A percentile compares a stretch with the other conserved stretches of the same genome.
phyloP scores from a whole-genome alignment of 2,329 filamentous ascomycete genomes.

The Madurella mycetomatis region DNA sequence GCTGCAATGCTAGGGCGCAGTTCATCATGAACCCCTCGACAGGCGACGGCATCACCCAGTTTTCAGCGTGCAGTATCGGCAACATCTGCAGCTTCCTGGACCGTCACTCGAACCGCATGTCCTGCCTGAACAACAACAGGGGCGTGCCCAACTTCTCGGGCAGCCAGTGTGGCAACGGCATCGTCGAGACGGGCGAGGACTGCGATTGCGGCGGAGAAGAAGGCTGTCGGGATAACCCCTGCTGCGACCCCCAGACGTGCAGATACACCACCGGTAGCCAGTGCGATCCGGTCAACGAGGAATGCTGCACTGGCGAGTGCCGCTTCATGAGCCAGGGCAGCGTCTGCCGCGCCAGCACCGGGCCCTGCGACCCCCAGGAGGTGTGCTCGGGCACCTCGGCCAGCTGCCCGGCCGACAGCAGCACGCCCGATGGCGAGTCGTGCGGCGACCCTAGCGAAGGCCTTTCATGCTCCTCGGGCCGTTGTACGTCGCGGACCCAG shows the following conservation, averaged over 20 bases:
- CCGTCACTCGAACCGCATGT: conserved; percentile 68
- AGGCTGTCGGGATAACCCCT: conserved; percentile 69
- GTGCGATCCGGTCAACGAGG: conserved; percentile 78
- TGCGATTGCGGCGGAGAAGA: conserved; percentile 85
- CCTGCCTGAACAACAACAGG: conserved; percentile 80
- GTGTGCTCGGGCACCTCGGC: conserved; percentile 69
- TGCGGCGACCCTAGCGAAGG: conserved; percentile 63
- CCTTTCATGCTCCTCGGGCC: conserved; percentile 80
- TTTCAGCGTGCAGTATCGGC: conserved; percentile 85
- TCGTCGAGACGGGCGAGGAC: conserved; percentile 89
- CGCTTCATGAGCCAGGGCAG: conserved; percentile 62
- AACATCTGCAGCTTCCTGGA: conserved; percentile 88
- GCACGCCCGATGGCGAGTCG: conserved; percentile 61
- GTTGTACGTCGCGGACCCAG: conserved; percentile 86
- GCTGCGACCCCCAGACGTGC: conserved; percentile 84
- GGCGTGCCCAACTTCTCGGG: conserved; percentile 76
- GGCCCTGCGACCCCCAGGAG: conserved; percentile 81
- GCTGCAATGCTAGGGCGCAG: conserved; percentile 70
- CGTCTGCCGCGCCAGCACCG: conserved; percentile 75
- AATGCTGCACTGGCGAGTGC: conserved; percentile 68
- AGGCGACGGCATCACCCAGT: conserved; percentile 63
- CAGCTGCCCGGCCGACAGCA: conserved; percentile 69
- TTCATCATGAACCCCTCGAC: conserved; percentile 98
- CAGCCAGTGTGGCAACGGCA: conserved; percentile 90
- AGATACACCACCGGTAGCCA: conserved; percentile 70